Evolutionary conservation across 805 yeast genomes (phyloP), one percentile per base, ranked within the genome.

Genomic region (Saccharomycopsis sp.): DNA sequence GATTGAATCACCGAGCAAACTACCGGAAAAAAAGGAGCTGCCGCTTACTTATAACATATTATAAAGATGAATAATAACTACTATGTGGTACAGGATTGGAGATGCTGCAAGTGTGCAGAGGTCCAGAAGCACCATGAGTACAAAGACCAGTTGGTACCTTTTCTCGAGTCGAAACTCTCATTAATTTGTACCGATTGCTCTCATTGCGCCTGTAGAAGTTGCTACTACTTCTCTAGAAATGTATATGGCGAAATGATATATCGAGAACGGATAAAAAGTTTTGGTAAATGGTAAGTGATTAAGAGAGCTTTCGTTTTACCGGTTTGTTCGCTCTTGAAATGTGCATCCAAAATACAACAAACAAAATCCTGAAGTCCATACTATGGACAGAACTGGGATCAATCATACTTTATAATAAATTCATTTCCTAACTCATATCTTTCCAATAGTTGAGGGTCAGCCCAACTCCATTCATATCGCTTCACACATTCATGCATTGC

Each of bases 161-260:
- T 58, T 47, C 25, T 58, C 7, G 62, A 58, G 54, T 55, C 52
- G 41, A 56, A 52, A 35, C 35, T 58, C 9, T 19, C 49, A 15
- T 38, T 58, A 22, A 53, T 56, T 17, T 58, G 62, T 34, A 56
- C 56, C 14, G 20, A 47, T 15, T 58, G 62, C 22, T 56, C 59
- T 35, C 62, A 58, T 29, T 25, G 20, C 25, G 62, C 62, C 35
- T 58, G 62, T 24, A 50, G 62, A 53, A 56, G 25, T 23, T 58
- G 62, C 34, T 53, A 52, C 34, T 58, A 44, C 38, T 58, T 44
- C 24, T 55, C 62, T 2, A 47, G 59, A 49, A 58, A 58, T 42
- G 62, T 58, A 5, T 58, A 56, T 53, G 62, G 52, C 20, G 62
- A 58, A 38, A 58, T 58, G 62, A 56, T 58, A 44, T 54, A 54